A percentile compares a stretch with the other conserved stretches of the same genome.
phyloP scores from a whole-genome alignment of 2,329 filamentous ascomycete genomes.

The Calonectria naviculata region DNA sequence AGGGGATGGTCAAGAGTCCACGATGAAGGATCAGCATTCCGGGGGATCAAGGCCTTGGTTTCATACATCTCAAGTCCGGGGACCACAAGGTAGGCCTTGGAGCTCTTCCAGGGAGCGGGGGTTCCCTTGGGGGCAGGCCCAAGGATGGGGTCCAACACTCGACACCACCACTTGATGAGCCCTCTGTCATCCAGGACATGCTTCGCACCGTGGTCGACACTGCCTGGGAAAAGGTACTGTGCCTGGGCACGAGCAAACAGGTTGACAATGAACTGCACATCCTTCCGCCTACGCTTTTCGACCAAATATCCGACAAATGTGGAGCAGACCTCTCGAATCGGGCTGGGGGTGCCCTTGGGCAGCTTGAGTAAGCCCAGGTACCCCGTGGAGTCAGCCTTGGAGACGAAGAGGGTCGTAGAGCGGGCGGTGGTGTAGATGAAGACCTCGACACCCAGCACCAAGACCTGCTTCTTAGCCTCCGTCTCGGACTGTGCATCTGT shows the following conservation, averaged over 20 bases:
- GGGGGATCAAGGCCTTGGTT: conserved; percentile 81
- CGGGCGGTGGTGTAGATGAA: conserved; percentile 85
- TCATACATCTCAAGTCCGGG: conserved; percentile 89
- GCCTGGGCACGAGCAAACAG: conserved; percentile 92
- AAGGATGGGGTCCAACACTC: conserved; percentile 82
- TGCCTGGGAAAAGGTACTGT: conserved; percentile 95
- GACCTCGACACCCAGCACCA: conserved; percentile 88
- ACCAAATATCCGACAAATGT: conserved; percentile 83
- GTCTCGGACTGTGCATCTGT: conserved; percentile 39
- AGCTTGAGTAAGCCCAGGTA: conserved; percentile 77
- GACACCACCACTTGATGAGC: conserved; percentile 96
- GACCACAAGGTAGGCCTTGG: conserved; percentile 86
- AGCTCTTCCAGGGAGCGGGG: conserved; percentile 52
- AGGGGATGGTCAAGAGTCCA: conserved; percentile 82
- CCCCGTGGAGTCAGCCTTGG: conserved; percentile 96
- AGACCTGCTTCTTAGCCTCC: conserved; percentile 58
- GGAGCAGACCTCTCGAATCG: conserved; percentile 78
- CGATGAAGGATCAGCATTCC: conserved; percentile 57
- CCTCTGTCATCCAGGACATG: conserved; percentile 93
- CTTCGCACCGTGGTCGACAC: conserved; percentile 84
- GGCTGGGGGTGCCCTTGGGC: conserved; percentile 73
- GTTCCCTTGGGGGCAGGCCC: conserved; percentile 52
- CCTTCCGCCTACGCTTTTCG: conserved; percentile 70
- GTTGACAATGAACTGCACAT: conserved; percentile 80
- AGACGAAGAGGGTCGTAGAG: conserved; percentile 90